Percentiles rank a stretch among this genome's conserved stretches.
phyloP scores from a whole-genome alignment of 73 alveolate genomes.

The Blepharisma japonicum region DNA sequence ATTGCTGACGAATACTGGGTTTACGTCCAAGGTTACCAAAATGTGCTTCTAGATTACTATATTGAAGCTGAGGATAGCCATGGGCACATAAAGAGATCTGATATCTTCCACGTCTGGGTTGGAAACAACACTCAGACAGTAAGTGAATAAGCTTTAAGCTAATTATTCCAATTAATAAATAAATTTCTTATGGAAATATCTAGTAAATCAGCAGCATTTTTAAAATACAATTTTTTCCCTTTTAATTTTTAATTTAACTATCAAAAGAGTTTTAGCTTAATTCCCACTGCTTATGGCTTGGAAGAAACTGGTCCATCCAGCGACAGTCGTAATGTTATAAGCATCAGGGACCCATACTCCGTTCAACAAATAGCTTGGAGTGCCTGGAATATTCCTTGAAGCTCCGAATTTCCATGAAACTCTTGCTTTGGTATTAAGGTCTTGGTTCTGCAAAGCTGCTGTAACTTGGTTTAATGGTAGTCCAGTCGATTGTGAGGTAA shows the following conservation, averaged over 20 bases:
- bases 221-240: no score
- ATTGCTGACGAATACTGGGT: conserved; percentile 24
- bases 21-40: conserved; percentile 3
- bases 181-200: no score
- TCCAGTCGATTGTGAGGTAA: neutral
- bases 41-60: conserved; percentile 20
- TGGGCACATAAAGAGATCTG: no score
- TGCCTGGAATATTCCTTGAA: neutral
- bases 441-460: neutral
- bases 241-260: no score
- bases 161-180: no score
- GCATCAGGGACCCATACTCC: conserved; percentile 23
- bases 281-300: neutral
- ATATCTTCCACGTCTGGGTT: no score
- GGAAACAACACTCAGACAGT: no score
- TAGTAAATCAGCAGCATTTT: no score
- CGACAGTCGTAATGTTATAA: neutral
- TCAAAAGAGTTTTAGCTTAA: no score
- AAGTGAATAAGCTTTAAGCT: no score
- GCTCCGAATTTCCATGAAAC: conserved; percentile 23
- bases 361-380: conserved; percentile 6
- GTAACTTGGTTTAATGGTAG: neutral
- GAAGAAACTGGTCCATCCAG: neutral
- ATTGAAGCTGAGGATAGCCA: conserved; percentile 16
- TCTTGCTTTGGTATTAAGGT: neutral